These are phyloP conservation scores for Podospora anserina DNA, from an alignment of 495 filamentous ascomycete genomes.

Conservation along the genomic window DNA sequence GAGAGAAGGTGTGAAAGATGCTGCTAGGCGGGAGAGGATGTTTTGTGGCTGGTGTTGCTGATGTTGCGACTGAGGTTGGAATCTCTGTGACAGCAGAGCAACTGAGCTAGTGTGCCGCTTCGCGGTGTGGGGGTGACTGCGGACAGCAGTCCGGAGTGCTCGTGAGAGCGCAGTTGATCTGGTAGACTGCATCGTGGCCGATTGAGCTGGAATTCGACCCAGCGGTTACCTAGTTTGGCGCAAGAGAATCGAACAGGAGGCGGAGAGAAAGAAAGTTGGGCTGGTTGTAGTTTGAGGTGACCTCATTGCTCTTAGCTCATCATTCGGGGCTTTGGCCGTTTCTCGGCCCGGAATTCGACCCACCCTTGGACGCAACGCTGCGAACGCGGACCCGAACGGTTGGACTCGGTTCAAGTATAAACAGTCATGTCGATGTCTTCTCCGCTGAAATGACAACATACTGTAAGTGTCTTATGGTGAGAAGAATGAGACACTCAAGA, in stretches of 20 bases:
- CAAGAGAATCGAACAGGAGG: background rate
- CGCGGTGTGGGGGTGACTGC: slow-evolving; percentile 17
- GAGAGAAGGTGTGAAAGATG: too few species aligned
- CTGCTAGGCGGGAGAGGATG: background rate
- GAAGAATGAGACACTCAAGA: background rate
- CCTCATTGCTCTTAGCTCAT: slow-evolving; percentile 19
- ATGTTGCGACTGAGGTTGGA: background rate
- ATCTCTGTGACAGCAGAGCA: slow-evolving; percentile 1
- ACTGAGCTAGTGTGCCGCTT: slow-evolving; percentile 6
- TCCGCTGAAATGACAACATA: too few species aligned
- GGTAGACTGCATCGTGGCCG: slow-evolving; percentile 25
- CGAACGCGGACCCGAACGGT: background rate
- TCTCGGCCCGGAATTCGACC: background rate
- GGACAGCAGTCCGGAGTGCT: slow-evolving; percentile 22
- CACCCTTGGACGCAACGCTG: background rate
- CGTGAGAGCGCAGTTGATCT: slow-evolving; percentile 19
- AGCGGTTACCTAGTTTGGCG: background rate
- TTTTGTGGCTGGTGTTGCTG: background rate
- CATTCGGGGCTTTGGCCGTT: background rate
- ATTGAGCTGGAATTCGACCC: slow-evolving; percentile 11
- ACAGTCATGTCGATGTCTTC: too few species aligned
- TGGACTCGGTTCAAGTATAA: too few species aligned
- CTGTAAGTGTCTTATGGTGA: too few species aligned
- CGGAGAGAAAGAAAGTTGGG: background rate
- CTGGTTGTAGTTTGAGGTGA: background rate